These are phyloP conservation scores for Pezicula radicicola DNA, from an alignment of 2,329 filamentous ascomycete species.

Conservation along the genomic window DNA sequence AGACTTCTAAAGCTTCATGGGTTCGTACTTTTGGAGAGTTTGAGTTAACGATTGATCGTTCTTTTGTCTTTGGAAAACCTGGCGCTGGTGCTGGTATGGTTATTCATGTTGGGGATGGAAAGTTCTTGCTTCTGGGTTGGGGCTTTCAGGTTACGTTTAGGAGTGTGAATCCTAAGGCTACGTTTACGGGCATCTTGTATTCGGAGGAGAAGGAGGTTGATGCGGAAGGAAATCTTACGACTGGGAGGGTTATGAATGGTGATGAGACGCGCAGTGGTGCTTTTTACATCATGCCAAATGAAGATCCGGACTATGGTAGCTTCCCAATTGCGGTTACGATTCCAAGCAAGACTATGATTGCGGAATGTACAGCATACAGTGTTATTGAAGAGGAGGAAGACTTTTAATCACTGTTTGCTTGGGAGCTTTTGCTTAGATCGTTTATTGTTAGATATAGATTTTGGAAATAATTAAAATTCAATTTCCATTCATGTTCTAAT, in stretches of 20 bases:
- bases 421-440: neutral
- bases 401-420: neutral
- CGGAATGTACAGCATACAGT: slow-evolving; percentile 37
- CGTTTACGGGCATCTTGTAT: slow-evolving; percentile 35
- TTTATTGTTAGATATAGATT: neutral
- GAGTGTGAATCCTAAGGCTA: slow-evolving; percentile 27
- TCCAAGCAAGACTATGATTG: slow-evolving; percentile 46
- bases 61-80: slow-evolving; percentile 37
- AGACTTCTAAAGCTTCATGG: slow-evolving; percentile 2
- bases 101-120: slow-evolving; percentile 30
- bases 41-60: slow-evolving; percentile 33
- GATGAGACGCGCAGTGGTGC: slow-evolving; percentile 35
- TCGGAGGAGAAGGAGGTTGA: slow-evolving; percentile 29
- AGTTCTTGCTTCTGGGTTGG: slow-evolving; percentile 34
- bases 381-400: slow-evolving; percentile 11
- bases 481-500: neutral
- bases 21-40: slow-evolving; percentile 23
- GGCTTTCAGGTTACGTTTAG: slow-evolving; percentile 36
- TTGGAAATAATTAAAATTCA: neutral
- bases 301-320: slow-evolving; percentile 47
- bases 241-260: slow-evolving; percentile 33
- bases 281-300: slow-evolving; percentile 18
- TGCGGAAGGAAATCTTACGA: slow-evolving; percentile 27
- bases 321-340: slow-evolving; percentile 54
- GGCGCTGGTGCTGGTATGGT: slow-evolving; percentile 36